phyloP scores from a whole-genome alignment of 2,329 filamentous ascomycete genomes.

The Aspergillus ibericus region DNA sequence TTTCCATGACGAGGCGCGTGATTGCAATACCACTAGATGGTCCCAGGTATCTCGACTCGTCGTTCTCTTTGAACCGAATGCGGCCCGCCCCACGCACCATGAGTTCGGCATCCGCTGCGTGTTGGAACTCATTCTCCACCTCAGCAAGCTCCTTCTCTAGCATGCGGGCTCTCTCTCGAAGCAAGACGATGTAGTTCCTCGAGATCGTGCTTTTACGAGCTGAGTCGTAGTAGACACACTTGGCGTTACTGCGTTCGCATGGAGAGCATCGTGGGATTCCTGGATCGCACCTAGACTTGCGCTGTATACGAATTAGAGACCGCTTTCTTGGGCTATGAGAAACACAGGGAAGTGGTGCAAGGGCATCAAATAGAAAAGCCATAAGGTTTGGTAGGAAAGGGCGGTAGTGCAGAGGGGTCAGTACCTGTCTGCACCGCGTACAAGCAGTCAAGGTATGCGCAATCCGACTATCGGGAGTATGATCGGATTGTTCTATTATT shows the following conservation, averaged over 20 bases:
- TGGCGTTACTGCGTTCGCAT: slow-evolving; percentile 86
- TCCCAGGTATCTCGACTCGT: slow-evolving; percentile 87
- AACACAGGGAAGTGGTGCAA: background rate
- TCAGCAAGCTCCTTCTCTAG: slow-evolving; percentile 79
- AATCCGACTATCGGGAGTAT: slow-evolving; percentile 40
- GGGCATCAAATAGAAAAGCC: background rate
- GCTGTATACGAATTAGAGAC: slow-evolving; percentile 52
- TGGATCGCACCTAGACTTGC: slow-evolving; percentile 95
- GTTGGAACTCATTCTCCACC: slow-evolving; percentile 73
- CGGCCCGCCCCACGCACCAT: slow-evolving; percentile 84
- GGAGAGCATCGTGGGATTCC: slow-evolving; percentile 87
- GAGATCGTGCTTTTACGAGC: slow-evolving; percentile 82
- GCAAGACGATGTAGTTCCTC: slow-evolving; percentile 85
- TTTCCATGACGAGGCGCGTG: slow-evolving; percentile 90
- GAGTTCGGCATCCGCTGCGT: slow-evolving; percentile 72
- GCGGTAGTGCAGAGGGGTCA: slow-evolving; percentile 17
- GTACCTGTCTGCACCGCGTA: slow-evolving; percentile 52
- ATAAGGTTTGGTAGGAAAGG: background rate
- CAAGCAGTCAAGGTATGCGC: slow-evolving; percentile 52
- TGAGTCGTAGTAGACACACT: slow-evolving; percentile 94
- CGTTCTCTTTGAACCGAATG: slow-evolving; percentile 78
- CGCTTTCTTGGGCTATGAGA: background rate
- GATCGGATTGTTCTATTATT: slow-evolving; percentile 29
- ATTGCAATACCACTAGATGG: slow-evolving; percentile 95
- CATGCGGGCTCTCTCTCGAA: slow-evolving; percentile 81